Conservation (phyloP, 1,284 basidiomycete genomes). For the Sanghuangporus sanghuang region DNA sequence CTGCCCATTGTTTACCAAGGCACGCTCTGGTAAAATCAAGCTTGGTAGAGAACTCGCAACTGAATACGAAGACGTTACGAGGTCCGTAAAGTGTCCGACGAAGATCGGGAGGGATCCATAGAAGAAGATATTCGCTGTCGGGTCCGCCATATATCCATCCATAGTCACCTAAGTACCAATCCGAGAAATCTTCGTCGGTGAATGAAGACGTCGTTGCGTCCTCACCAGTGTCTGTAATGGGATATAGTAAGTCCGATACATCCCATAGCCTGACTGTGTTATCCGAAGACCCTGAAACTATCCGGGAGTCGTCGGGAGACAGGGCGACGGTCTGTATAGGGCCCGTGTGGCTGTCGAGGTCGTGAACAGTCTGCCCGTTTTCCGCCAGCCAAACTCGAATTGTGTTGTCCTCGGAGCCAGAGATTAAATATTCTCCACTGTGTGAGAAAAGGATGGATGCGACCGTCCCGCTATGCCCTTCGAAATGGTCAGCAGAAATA, state of each 20-base stretch:
- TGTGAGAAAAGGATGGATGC: slow-evolving; percentile 10
- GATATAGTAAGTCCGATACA: background rate
- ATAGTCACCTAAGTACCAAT: background rate
- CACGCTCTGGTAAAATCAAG: background rate
- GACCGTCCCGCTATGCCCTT: background rate
- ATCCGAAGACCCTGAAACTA: slow-evolving; percentile 13
- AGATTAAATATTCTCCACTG: slow-evolving; percentile 38
- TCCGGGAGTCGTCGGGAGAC: background rate
- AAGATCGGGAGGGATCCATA: slow-evolving; percentile 5
- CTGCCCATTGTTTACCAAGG: background rate
- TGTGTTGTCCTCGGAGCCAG: slow-evolving; percentile 98
- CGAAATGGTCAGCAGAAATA: background rate
- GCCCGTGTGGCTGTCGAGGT: background rate
- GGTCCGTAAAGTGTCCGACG: background rate
- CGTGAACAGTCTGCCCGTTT: background rate
- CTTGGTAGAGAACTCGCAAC: background rate
- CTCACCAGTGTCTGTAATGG: background rate
- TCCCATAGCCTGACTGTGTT: slow-evolving; percentile 18
- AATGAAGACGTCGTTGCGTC: background rate
- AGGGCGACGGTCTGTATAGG: background rate
- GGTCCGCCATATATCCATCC: background rate
- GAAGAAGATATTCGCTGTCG: background rate
- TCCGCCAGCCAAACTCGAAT: slow-evolving; percentile 85
- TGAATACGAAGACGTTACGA: background rate
- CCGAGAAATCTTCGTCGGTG: background rate